These are phyloP conservation scores for Allium fistulosum DNA, from an alignment of 106 monocot genomes.

Conservation along the genomic window DNA sequence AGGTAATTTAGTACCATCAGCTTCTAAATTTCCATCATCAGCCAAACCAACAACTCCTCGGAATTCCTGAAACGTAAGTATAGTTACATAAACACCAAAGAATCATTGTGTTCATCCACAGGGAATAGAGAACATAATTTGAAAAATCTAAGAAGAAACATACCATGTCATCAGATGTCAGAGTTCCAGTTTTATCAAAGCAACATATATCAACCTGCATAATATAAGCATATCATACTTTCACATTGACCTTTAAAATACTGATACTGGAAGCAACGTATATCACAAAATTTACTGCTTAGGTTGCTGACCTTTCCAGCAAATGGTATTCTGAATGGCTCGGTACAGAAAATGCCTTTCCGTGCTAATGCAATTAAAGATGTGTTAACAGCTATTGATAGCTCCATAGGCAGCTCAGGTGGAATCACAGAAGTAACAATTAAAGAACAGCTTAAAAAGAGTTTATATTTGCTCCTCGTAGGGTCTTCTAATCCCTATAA, in stretches of 20 bases:
- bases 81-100: neutral
- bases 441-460: conserved; percentile 95
- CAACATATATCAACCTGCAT: conserved; percentile 99
- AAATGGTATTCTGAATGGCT: conserved; percentile 99
- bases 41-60: conserved; percentile 66
- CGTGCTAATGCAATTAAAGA: conserved; percentile 97
- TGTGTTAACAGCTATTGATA: conserved; percentile 99
- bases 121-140: neutral
- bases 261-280: no score
- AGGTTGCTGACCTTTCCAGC: conserved; percentile 54
- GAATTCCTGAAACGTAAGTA: conserved; percentile 65
- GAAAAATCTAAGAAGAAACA: neutral
- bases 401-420: conserved; percentile 97
- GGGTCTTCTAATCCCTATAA: conserved; percentile 93
- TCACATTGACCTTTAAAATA: neutral
- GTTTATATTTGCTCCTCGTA: conserved; percentile 97
- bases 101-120: neutral
- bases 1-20: conserved; percentile 72
- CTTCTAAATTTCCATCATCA: conserved; percentile 51
- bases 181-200: conserved; percentile 99
- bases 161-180: conserved; percentile 99
- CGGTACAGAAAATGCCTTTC: conserved; percentile 96
- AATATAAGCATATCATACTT: neutral
- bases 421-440: conserved; percentile 98
- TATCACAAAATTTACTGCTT: no score